Evolutionary conservation across 148 eudicot genomes (phyloP).

Genomic region (Talinum fruticosum): DNA sequence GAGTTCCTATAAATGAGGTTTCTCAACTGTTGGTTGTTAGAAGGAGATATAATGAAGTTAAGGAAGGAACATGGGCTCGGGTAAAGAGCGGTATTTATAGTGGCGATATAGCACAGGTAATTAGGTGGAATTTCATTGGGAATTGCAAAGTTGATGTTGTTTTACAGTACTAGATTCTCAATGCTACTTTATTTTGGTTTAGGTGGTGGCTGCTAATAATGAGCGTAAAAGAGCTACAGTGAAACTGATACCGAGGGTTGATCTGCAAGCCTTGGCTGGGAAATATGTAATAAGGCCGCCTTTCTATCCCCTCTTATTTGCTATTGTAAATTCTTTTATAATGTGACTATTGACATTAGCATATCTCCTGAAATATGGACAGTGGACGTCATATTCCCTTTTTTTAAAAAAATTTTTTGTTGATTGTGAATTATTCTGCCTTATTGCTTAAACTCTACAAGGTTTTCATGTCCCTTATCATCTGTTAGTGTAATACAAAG

Average conservation of each 20-base stretch:
- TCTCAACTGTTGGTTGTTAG: constrained; percentile 58
- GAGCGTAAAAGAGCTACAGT: constrained; percentile 77
- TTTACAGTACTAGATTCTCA: constrained; percentile 16
- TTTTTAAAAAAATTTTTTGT: neutral
- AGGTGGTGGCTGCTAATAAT: constrained; percentile 73
- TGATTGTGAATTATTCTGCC: neutral
- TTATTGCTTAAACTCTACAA: neutral
- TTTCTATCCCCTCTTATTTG: neutral
- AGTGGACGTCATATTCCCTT: neutral
- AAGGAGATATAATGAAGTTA: constrained; percentile 55
- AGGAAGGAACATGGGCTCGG: constrained; percentile 83
- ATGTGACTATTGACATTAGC: neutral
- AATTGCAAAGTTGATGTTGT: neutral
- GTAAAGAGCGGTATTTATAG: constrained; percentile 83
- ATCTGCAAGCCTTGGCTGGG: constrained; percentile 73
- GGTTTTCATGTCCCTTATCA: neutral
- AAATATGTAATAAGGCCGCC: constrained; percentile 58
- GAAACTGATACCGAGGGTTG: constrained; percentile 87
- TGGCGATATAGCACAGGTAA: constrained; percentile 89
- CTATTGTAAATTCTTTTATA: neutral
- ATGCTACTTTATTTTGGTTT: constrained; percentile 11
- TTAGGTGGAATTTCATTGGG: constrained; percentile 2
- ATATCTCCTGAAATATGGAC: neutral
- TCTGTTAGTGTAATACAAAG: neutral
- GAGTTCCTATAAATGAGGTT: constrained; percentile 64